These are phyloP conservation scores for Beauveria brongniartii DNA, from an alignment of 2,329 filamentous ascomycete genomes.

Conservation along the genomic window DNA sequence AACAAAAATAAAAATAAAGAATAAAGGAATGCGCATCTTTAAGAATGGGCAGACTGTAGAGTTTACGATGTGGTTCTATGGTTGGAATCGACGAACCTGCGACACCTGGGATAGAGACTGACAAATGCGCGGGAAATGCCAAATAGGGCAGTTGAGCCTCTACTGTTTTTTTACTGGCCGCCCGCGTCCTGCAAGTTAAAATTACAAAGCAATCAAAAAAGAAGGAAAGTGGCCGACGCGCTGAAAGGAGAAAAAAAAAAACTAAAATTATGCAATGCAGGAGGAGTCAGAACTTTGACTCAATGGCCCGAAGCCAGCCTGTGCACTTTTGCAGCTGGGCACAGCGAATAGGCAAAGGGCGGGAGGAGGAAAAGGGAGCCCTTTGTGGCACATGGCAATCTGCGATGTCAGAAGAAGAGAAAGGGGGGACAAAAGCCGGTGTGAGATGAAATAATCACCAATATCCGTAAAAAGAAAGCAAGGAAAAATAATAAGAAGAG, in stretches of 20 bases:
- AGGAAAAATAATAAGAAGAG: background rate
- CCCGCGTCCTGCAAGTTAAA: background rate
- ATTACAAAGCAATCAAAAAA: background rate
- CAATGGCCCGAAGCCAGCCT: background rate
- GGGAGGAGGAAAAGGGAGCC: background rate
- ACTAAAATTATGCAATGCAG: background rate
- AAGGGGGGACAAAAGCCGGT: background rate
- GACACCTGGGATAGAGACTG: too few relatives aligned
- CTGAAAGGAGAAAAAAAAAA: background rate
- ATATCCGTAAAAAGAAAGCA: background rate
- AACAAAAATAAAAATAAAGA: background rate
- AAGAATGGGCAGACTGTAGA: background rate
- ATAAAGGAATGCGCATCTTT: background rate
- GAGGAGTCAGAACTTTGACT: background rate
- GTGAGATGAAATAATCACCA: background rate
- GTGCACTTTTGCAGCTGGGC: background rate
- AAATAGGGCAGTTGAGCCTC: too few relatives aligned
- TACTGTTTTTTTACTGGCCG: background rate
- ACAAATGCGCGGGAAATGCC: too few relatives aligned
- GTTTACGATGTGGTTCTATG: background rate
- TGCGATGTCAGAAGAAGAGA: background rate
- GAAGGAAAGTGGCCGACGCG: background rate
- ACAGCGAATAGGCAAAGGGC: background rate
- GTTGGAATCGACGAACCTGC: background rate
- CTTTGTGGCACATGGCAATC: background rate